Base-by-base conservation (phyloP, 2,329 filamentous ascomycete species). In the Mycosphaerella sp. region DNA sequence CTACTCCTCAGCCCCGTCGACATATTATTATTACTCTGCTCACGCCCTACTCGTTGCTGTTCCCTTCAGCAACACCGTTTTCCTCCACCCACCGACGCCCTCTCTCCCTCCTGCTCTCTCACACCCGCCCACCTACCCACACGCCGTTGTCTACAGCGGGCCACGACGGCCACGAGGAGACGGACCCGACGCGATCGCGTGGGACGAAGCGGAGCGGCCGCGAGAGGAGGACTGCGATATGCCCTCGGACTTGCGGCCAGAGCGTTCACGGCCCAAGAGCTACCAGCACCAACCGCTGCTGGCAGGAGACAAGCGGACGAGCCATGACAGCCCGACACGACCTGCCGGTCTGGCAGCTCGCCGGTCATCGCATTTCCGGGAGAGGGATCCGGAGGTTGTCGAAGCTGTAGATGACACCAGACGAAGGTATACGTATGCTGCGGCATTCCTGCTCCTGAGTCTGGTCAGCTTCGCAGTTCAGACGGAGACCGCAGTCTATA, bases 401-500 rank as follows among this genome's bases (percentile, higher is more conserved):
- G 79, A 82, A 14, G 45, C 62, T 14, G 80, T 80, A 60, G 73
- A 79, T 56, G 85, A 84, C 42, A 90, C 88, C 36, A 81, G 82
- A 67, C 86, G 82, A 68, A 89, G 89, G 72, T 97, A 98, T 73
- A 85, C 87, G 23, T 89, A 92, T 68, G 92, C 93, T 1, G 85
- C 81, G 48, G 81, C 90, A 62, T 96, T 96, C 72, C 78, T 98
- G 57, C 73, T 86, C 31, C 69, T 96, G 62, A 93, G 87, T 67
- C 77, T 98, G 66, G 75, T 95, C 55, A 86, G 87, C 67, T 98
- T 98, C 70, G 89, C 89, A 45, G 77, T 95, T 5, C 93, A 98
- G 79, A 97, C 93, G 3, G 92, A 97, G 77, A 89, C 95, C 51
- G 92, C 91, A 9, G 85, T 95, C 8, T 91, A 96, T 73, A 93